Percentiles rank a stretch among this genome's conserved stretches.
Evolutionary conservation across 2,329 filamentous ascomycete genomes (phyloP).

Genomic region (Diaporthe eres): DNA sequence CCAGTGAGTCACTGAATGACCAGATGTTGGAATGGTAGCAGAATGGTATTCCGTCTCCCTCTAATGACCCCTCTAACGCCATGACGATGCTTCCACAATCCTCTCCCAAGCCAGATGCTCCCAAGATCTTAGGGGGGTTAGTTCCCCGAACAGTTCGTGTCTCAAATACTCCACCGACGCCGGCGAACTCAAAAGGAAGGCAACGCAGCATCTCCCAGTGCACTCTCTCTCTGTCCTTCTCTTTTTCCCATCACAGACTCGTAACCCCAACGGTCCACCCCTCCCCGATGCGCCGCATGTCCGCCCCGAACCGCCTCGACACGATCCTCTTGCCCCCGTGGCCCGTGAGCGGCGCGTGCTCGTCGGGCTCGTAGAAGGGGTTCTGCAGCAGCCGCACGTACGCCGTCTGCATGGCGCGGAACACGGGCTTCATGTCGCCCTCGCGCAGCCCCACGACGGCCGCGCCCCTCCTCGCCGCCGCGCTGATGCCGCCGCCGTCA

Average conservation of each 20-base stretch:
- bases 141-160: too few relatives aligned
- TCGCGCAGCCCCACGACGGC: conserved; percentile 80
- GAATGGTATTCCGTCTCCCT: conserved; percentile 6
- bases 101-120: not conserved
- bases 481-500: conserved; percentile 45
- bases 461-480: conserved; percentile 49
- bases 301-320: conserved; percentile 83
- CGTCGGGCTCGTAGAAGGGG: conserved; percentile 93
- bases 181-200: not conserved
- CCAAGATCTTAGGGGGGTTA: too few relatives aligned
- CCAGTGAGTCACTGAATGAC: not conserved
- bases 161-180: not conserved
- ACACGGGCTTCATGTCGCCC: conserved; percentile 90
- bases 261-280: conserved; percentile 83
- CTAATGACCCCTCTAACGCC: not conserved
- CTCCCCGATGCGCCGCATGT: conserved; percentile 89
- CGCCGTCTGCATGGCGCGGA: conserved; percentile 91
- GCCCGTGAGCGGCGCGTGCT: conserved; percentile 74
- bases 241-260: conserved; percentile 61
- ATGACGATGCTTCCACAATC: conserved; percentile 5
- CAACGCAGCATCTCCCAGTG: not conserved
- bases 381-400: conserved; percentile 93
- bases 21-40: not conserved
- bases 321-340: conserved; percentile 79
- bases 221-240: not conserved